These are phyloP conservation scores for Aspergillus taichungensis DNA, from an alignment of 495 filamentous ascomycete species.

Conservation along the genomic window DNA sequence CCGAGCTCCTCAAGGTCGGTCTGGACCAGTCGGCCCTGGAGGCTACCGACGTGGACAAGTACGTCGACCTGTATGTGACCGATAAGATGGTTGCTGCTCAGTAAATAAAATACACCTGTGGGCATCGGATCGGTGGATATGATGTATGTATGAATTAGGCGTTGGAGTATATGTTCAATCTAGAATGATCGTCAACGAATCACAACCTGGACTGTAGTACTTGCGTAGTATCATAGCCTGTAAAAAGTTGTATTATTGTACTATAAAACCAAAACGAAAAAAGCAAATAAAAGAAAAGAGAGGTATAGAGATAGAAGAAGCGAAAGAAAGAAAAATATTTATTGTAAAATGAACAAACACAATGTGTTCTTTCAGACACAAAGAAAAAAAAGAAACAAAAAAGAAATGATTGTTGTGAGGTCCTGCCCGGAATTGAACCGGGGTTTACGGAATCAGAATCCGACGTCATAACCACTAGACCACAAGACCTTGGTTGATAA, in stretches of 20 bases:
- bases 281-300: no score
- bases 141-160: background rate
- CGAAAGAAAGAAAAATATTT: background rate
- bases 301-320: no score
- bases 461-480: no score
- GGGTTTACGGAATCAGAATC: background rate
- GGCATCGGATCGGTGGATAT: background rate
- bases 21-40: conserved; percentile 66
- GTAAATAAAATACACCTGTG: conserved; percentile 5
- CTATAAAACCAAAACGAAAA: no score
- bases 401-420: conserved; percentile 8
- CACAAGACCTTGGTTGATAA: no score
- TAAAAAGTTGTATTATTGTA: no score
- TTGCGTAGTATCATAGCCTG: background rate
- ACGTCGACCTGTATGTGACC: conserved; percentile 90
- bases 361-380: no score
- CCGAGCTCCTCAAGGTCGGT: conserved; percentile 69
- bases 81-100: conserved; percentile 39
- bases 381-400: background rate
- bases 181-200: background rate
- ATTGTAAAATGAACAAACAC: background rate
- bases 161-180: background rate
- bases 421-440: conserved; percentile 30
- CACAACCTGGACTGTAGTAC: background rate
- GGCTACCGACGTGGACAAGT: conserved; percentile 76